phyloP scores from a whole-genome alignment of 257 asterid genomes.

The Lycium barbarum region DNA sequence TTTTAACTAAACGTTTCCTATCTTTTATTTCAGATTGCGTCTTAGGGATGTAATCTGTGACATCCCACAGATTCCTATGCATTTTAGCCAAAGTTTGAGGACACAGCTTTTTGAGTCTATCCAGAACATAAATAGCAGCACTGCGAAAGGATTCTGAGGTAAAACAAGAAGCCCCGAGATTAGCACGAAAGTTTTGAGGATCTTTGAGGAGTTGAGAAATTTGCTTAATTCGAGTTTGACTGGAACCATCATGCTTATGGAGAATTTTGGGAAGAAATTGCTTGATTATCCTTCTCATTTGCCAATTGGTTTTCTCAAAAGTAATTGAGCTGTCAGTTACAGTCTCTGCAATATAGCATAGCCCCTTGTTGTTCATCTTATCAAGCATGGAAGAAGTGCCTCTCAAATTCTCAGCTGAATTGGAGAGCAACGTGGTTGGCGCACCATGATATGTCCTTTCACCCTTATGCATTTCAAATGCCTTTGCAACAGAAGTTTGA shows the following conservation, averaged over 20 bases:
- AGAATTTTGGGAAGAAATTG: constrained; percentile 52
- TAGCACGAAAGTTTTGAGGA: constrained; percentile 44
- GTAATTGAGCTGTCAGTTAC: constrained; percentile 54
- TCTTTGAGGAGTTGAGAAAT: constrained; percentile 51
- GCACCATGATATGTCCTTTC: constrained; percentile 33
- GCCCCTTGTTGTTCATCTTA: constrained; percentile 67
- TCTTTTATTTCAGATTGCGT: constrained; percentile 33
- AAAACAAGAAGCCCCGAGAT: constrained; percentile 34
- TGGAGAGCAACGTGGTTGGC: constrained; percentile 39
- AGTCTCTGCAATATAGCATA: constrained; percentile 52
- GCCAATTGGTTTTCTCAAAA: constrained; percentile 57
- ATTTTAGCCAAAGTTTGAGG: constrained; percentile 55
- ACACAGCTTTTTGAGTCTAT: constrained; percentile 62
- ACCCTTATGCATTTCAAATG: constrained; percentile 49
- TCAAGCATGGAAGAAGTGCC: constrained; percentile 54
- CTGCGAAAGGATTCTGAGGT: constrained; percentile 49
- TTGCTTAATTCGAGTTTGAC: constrained; percentile 47
- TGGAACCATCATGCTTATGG: constrained; percentile 39
- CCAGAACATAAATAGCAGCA: constrained; percentile 62
- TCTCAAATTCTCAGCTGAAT: constrained; percentile 41
- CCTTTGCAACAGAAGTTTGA: constrained; percentile 54
- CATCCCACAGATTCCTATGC: constrained; percentile 65
- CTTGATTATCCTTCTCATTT: constrained; percentile 56
- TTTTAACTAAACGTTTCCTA: constrained; percentile 28
- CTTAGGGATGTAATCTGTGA: constrained; percentile 52